A percentile compares a stretch with the other conserved stretches of the same genome.
Conservation (phyloP, 768 basidiomycete species). For the Leccinum incarnatum region DNA sequence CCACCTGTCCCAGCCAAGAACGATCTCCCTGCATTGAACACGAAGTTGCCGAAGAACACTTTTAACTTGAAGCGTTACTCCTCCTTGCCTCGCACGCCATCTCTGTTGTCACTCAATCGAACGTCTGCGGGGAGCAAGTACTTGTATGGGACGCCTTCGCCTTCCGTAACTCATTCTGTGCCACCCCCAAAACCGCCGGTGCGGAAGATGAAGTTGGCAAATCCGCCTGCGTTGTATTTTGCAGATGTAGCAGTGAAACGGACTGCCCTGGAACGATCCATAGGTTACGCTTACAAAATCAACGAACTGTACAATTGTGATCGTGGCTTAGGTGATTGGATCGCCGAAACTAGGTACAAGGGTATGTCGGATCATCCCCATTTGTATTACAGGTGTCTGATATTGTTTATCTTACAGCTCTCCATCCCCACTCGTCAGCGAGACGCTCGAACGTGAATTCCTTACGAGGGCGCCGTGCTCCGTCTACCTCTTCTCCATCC, state of each 20-base stretch:
- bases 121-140: conserved; percentile 22
- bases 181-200: conserved; percentile 18
- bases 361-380: conserved; percentile 37
- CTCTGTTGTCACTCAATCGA: conserved; percentile 42
- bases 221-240: conserved; percentile 71
- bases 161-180: conserved; percentile 35
- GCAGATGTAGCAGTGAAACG: conserved; percentile 57
- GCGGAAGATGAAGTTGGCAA: conserved; percentile 35
- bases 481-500: conserved; percentile 42
- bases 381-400: conserved; percentile 4
- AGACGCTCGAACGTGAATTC: conserved; percentile 29
- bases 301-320: conserved; percentile 76
- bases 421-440: conserved; percentile 20
- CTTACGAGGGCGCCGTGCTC: conserved; percentile 24
- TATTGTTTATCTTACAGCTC: conserved; percentile 9
- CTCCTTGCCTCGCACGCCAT: conserved; percentile 67
- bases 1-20: conserved; percentile 32
- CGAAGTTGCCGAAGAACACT: conserved; percentile 24
- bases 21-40: conserved; percentile 22
- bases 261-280: conserved; percentile 63
- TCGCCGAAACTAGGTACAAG: conserved; percentile 51
- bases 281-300: conserved; percentile 76
- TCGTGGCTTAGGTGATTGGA: conserved; percentile 78
- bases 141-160: conserved; percentile 26
- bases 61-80: conserved; percentile 44